These are phyloP conservation scores for Craterostigma plantagineum DNA, from an alignment of 257 asterid species.

Conservation along the genomic window DNA sequence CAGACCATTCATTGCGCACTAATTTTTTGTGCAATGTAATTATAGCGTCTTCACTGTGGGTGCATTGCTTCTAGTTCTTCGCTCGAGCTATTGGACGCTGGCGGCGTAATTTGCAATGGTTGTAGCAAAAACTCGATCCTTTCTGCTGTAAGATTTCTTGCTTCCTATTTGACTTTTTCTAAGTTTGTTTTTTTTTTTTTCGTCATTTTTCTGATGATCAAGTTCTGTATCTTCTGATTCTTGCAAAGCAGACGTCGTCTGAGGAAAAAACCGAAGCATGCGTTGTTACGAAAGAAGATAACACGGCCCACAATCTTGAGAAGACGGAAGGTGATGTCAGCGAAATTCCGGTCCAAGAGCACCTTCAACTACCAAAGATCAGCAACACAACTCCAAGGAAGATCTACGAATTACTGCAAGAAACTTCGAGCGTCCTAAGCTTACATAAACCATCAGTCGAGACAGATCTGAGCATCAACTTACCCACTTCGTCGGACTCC, in stretches of 20 bases:
- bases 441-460: slow-evolving; percentile 29
- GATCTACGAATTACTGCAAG: slow-evolving; percentile 15
- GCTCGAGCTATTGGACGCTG: slow-evolving; percentile 62
- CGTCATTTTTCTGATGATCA: too few relatives aligned
- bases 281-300: slow-evolving; percentile 20
- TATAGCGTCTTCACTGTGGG: slow-evolving; percentile 91
- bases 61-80: slow-evolving; percentile 73
- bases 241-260: slow-evolving; percentile 17
- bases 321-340: slow-evolving; percentile 20
- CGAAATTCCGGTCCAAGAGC: slow-evolving; percentile 15
- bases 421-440: slow-evolving; percentile 12
- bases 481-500: slow-evolving; percentile 32
- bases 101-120: slow-evolving; percentile 60
- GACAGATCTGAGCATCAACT: slow-evolving; percentile 63
- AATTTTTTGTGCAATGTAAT: too few relatives aligned
- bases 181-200: too few relatives aligned
- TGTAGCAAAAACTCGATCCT: slow-evolving; percentile 34
- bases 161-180: not conserved
- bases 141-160: slow-evolving; percentile 33
- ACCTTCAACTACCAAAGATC: slow-evolving; percentile 16
- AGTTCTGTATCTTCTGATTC: too few relatives aligned
- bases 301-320: slow-evolving; percentile 15
- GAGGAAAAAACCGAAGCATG: slow-evolving; percentile 26
- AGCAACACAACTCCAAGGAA: slow-evolving; percentile 15
- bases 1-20: too few relatives aligned